A percentile compares a stretch with the other conserved stretches of the same genome.
phyloP scores from a whole-genome alignment of 345 rosid genomes.

The Cardamine occulta region DNA sequence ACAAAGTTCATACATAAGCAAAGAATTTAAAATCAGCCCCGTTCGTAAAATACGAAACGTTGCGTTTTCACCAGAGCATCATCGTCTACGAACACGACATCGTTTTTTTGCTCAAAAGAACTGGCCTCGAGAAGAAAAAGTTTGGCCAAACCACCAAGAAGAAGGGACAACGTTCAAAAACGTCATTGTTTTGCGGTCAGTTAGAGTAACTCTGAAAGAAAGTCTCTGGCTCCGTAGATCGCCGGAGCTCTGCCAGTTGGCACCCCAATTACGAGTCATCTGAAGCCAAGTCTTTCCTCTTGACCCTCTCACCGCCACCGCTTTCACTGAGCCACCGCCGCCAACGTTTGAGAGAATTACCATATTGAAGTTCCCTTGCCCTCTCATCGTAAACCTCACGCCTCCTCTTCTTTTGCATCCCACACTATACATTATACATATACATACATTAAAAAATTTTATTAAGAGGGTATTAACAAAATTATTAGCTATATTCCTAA shows the following conservation, averaged over 20 bases:
- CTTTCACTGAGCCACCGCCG: slow-evolving; percentile 65
- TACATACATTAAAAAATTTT: neutral
- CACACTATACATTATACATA: slow-evolving; percentile 46
- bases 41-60: neutral
- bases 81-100: too few relatives aligned
- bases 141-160: slow-evolving; percentile 77
- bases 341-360: slow-evolving; percentile 80
- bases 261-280: slow-evolving; percentile 78
- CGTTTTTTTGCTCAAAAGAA: slow-evolving; percentile 43
- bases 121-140: slow-evolving; percentile 65
- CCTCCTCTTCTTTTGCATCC: slow-evolving; percentile 80
- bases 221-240: slow-evolving; percentile 61
- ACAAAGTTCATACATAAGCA: slow-evolving; percentile 26
- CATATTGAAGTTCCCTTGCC: slow-evolving; percentile 73
- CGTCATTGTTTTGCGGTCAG: slow-evolving; percentile 51
- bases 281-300: slow-evolving; percentile 57
- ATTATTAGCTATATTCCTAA: neutral
- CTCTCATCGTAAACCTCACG: slow-evolving; percentile 75
- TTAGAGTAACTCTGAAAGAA: slow-evolving; percentile 65
- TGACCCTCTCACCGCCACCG: slow-evolving; percentile 72
- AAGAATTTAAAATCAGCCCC: slow-evolving; percentile 7
- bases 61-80: neutral
- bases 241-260: slow-evolving; percentile 70
- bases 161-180: slow-evolving; percentile 68
- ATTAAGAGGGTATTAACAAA: neutral